Percentiles rank a stretch among this genome's conserved stretches.
phyloP scores from a whole-genome alignment of 2,329 filamentous ascomycete species.

The Aspergillus neoniger region DNA sequence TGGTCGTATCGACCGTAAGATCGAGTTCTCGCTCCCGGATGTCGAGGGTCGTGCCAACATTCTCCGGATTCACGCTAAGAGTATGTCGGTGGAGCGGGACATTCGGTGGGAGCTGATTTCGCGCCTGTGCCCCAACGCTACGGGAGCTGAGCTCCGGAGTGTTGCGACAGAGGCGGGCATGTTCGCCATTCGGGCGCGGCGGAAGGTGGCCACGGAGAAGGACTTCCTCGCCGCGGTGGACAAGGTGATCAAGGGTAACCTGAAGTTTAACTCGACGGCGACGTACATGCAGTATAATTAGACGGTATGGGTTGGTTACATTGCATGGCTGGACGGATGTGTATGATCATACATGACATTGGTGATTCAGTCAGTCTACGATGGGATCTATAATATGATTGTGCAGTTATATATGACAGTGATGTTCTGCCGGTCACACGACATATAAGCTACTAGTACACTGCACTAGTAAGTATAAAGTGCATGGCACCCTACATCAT shows the following conservation, averaged over 20 bases:
- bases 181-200: conserved; percentile 91
- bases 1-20: conserved; percentile 97
- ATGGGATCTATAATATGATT: conserved; percentile 15
- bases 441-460: background rate
- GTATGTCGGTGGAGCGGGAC: conserved; percentile 98
- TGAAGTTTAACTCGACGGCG: conserved; percentile 99
- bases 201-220: conserved; percentile 98
- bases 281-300: conserved; percentile 99
- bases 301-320: conserved; percentile 24
- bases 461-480: background rate
- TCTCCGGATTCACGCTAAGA: conserved; percentile 97
- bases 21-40: conserved; percentile 96
- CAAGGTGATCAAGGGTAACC: conserved; percentile 98
- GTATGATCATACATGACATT: conserved; percentile 35
- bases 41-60: conserved; percentile 98
- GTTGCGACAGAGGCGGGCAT: conserved; percentile 98
- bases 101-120: conserved; percentile 99
- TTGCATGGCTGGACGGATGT: conserved; percentile 36
- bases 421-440: background rate
- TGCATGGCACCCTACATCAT: background rate
- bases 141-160: conserved; percentile 91
- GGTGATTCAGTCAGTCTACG: conserved; percentile 27
- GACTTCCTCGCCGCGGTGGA: conserved; percentile 97
- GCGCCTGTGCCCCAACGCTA: conserved; percentile 93
- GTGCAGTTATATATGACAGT: background rate